Evolutionary conservation across 495 filamentous ascomycete genomes (phyloP).

Genomic region (Aspergillus wentii): DNA sequence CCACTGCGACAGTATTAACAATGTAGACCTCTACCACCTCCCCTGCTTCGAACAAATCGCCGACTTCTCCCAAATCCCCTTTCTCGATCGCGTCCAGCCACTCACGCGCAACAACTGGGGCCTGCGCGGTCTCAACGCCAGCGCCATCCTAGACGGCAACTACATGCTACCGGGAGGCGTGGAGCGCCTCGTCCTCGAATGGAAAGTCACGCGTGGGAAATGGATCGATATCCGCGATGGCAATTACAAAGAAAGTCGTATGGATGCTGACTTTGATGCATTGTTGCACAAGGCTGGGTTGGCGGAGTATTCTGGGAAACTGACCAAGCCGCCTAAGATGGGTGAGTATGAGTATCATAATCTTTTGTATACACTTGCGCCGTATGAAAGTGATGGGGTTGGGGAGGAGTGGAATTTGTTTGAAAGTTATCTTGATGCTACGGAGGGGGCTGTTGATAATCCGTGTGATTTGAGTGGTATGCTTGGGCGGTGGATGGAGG

Average conservation of each 20-base stretch:
- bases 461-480: constrained; percentile 8
- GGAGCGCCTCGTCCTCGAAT: constrained; percentile 9
- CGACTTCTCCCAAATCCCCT: constrained; percentile 5
- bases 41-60: constrained; percentile 7
- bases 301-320: background rate
- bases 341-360: constrained; percentile 3
- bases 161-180: constrained; percentile 6
- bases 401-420: constrained; percentile 14
- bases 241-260: background rate
- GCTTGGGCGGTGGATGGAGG: constrained; percentile 3
- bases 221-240: constrained; percentile 10
- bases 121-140: constrained; percentile 5
- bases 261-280: background rate
- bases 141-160: constrained; percentile 4
- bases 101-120: constrained; percentile 5
- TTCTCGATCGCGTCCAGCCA: constrained; percentile 7
- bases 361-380: constrained; percentile 7
- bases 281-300: constrained; percentile 6
- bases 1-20: background rate
- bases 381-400: constrained; percentile 11
- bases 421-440: constrained; percentile 4
- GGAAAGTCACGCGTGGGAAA: constrained; percentile 5
- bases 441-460: background rate
- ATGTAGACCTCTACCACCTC: constrained; percentile 7
- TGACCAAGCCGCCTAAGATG: background rate